These are phyloP conservation scores for Cucumis cinereus DNA, from an alignment of 306 rosid species.

Conservation along the genomic window DNA sequence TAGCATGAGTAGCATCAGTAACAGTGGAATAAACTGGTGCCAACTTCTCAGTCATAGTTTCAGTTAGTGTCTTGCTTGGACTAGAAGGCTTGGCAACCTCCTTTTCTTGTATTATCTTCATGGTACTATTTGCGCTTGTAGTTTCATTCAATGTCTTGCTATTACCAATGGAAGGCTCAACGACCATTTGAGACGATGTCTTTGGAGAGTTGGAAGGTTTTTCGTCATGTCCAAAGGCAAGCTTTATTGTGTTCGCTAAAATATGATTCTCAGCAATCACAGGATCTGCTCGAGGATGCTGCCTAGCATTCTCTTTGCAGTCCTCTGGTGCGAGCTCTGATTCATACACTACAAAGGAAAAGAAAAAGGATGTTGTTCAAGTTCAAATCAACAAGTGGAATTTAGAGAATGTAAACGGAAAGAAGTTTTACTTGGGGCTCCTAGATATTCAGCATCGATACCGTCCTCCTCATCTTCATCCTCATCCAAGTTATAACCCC, in stretches of 20 bases:
- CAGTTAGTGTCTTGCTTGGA: constrained; percentile 16
- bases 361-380: not conserved
- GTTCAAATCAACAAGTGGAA: not conserved
- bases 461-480: constrained; percentile 24
- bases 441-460: constrained; percentile 49
- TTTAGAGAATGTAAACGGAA: not conserved
- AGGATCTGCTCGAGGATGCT: constrained; percentile 33
- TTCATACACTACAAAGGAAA: constrained; percentile 49
- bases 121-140: constrained; percentile 4
- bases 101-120: constrained; percentile 14
- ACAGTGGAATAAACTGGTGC: constrained; percentile 29
- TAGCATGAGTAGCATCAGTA: constrained; percentile 26
- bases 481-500: constrained; percentile 24
- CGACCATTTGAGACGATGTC: not conserved
- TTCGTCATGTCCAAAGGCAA: constrained; percentile 15
- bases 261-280: constrained; percentile 36
- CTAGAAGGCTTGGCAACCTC: not conserved
- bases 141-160: constrained; percentile 1
- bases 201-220: not conserved
- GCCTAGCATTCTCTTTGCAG: constrained; percentile 30
- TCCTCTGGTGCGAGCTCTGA: constrained; percentile 44
- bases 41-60: constrained; percentile 23
- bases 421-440: constrained; percentile 54
- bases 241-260: constrained; percentile 21
- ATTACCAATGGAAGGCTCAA: not conserved